Conservation (phyloP, 2,329 filamentous ascomycete species). For the Grosmannia serpens region DNA sequence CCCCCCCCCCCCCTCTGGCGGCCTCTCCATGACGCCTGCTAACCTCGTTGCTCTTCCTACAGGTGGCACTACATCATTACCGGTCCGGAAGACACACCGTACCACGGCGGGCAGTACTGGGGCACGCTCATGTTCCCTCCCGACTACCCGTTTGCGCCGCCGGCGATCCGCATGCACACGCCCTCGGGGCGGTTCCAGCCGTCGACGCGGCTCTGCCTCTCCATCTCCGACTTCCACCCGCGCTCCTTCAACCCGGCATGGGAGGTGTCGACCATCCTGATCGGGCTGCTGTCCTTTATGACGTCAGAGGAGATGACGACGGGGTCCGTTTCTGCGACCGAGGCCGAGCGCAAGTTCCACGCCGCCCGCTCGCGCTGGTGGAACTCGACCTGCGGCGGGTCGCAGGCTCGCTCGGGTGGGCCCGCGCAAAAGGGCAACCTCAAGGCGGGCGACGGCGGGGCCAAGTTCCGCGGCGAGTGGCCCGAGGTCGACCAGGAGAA, state of each 20-base stretch:
- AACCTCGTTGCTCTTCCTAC: conserved; percentile 3
- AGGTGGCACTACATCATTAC: conserved; percentile 95
- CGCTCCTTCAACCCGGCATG: conserved; percentile 97
- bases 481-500: conserved; percentile 82
- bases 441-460: conserved; percentile 83
- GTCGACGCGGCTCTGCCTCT: conserved; percentile 81
- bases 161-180: conserved; percentile 98
- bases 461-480: conserved; percentile 85
- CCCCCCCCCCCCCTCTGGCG: neutral
- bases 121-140: conserved; percentile 90
- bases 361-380: conserved; percentile 80
- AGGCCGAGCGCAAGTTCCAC: conserved; percentile 65
- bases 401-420: conserved; percentile 42
- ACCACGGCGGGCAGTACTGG: conserved; percentile 95
- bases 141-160: conserved; percentile 94
- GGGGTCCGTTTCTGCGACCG: conserved; percentile 67
- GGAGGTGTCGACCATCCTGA: conserved; percentile 94
- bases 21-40: neutral
- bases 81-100: conserved; percentile 86
- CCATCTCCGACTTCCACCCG: conserved; percentile 94
- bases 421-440: conserved; percentile 60
- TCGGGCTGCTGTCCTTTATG: conserved; percentile 94
- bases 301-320: conserved; percentile 98
- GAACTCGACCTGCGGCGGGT: conserved; percentile 89
- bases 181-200: conserved; percentile 92